Percentiles rank a stretch among this genome's conserved stretches.
Evolutionary conservation across 2,329 filamentous ascomycete species (phyloP).

Genomic region (Dothideomycetes sp.): DNA sequence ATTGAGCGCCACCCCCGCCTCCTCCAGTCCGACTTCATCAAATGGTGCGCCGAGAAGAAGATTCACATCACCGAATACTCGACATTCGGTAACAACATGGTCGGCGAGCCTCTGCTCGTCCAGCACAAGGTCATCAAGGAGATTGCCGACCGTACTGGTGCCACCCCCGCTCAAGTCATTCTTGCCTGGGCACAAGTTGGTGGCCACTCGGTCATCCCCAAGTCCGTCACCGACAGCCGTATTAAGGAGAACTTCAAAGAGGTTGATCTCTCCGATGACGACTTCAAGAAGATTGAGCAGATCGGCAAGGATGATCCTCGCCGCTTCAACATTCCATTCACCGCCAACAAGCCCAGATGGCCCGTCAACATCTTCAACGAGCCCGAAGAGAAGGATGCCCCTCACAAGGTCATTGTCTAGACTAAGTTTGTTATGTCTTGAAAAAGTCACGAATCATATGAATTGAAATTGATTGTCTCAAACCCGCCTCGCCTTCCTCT

Average conservation of each 20-base stretch:
- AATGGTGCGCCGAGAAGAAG: constrained; percentile 59
- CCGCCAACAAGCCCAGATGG: constrained; percentile 11
- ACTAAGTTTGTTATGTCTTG: neutral
- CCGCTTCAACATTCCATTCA: constrained; percentile 52
- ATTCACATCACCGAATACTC: constrained; percentile 70
- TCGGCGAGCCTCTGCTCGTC: constrained; percentile 36
- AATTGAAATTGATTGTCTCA: too few relatives aligned
- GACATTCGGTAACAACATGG: constrained; percentile 60
- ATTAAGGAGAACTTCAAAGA: constrained; percentile 65
- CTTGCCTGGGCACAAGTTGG: constrained; percentile 72
- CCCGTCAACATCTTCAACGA: constrained; percentile 9
- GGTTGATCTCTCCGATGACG: constrained; percentile 62
- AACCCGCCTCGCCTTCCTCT: too few relatives aligned
- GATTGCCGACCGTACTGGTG: constrained; percentile 48
- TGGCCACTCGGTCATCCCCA: constrained; percentile 77
- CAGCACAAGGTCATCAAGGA: constrained; percentile 55
- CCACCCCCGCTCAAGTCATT: constrained; percentile 65
- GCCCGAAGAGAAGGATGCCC: constrained; percentile 8
- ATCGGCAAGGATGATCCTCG: constrained; percentile 57
- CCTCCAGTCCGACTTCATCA: constrained; percentile 53
- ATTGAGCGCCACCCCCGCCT: constrained; percentile 63
- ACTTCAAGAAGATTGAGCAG: constrained; percentile 59
- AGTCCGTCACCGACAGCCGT: constrained; percentile 63
- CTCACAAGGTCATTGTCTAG: constrained; percentile 7
- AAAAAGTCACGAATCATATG: too few relatives aligned